Evolutionary conservation across 78 protist species (phyloP).

Genomic region (Dictyostelium intermedium): DNA sequence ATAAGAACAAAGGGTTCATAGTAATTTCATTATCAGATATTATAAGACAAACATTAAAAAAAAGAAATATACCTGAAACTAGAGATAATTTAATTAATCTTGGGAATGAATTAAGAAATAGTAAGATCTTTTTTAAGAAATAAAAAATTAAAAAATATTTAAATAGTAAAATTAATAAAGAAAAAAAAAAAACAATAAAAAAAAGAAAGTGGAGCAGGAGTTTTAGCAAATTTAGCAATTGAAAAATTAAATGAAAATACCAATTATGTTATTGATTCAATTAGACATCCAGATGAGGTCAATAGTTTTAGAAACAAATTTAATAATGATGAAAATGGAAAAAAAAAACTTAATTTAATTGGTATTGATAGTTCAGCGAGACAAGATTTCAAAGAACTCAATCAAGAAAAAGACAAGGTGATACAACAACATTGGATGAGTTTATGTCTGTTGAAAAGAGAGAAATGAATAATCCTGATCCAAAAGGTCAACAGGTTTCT

Average conservation of each 20-base stretch:
- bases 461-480: conserved; percentile 67
- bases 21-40: conserved; percentile 58
- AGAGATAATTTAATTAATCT: conserved; percentile 52
- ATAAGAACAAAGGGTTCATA: conserved; percentile 35
- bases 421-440: not conserved
- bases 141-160: not conserved
- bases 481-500: conserved; percentile 63
- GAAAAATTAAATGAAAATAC: not conserved
- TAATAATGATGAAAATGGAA: not conserved
- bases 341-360: not conserved
- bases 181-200: not conserved
- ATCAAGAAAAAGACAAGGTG: conserved; percentile 49
- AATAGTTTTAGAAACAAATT: conserved; percentile 14
- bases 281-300: conserved; percentile 77
- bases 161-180: not conserved
- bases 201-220: conserved; percentile 64
- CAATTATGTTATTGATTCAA: conserved; percentile 69
- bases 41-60: conserved; percentile 18
- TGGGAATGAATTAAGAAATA: conserved; percentile 68
- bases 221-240: conserved; percentile 8
- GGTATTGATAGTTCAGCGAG: conserved; percentile 13
- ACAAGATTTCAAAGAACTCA: conserved; percentile 1
- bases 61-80: conserved; percentile 28
- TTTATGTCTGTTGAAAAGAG: conserved; percentile 17
- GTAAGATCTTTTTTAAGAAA: no score